Evolutionary conservation across 192 early-diverging fungal species (phyloP).

Genomic region (Radiomyces spectabilis): DNA sequence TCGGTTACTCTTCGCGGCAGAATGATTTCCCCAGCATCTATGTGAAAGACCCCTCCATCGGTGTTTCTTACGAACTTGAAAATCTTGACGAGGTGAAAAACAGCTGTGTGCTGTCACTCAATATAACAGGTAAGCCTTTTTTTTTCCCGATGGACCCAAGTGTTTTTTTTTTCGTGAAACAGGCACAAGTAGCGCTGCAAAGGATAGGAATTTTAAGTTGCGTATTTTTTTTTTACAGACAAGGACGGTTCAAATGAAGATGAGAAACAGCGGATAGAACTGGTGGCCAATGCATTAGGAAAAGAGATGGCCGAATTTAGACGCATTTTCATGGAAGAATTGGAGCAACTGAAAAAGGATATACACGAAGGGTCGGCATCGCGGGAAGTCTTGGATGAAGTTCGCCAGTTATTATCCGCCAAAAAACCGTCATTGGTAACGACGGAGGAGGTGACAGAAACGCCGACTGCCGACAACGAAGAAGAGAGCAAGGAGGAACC

Average conservation of each 20-base stretch:
- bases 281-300: not conserved
- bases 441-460: conserved; percentile 2
- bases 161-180: not conserved
- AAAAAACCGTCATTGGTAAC: not conserved
- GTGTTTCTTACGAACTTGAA: conserved; percentile 60
- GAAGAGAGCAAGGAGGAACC: too few species aligned
- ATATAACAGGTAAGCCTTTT: conserved; percentile 38
- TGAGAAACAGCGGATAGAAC: not conserved
- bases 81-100: conserved; percentile 52
- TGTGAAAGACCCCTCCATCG: conserved; percentile 45
- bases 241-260: not conserved
- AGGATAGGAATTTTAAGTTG: not conserved
- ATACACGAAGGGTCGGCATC: conserved; percentile 30
- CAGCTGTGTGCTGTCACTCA: conserved; percentile 45
- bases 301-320: conserved; percentile 2
- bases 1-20: conserved; percentile 51
- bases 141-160: not conserved
- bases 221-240: conserved; percentile 4
- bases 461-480: not conserved
- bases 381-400: not conserved
- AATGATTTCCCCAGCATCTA: conserved; percentile 62
- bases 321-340: not conserved
- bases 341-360: conserved; percentile 39
- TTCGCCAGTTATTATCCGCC: not conserved
- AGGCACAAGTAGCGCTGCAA: not conserved